Evolutionary conservation across 2,329 filamentous ascomycete genomes (phyloP), one percentile per base, ranked within the genome.

Genomic region (Hirsutella thompsonii): DNA sequence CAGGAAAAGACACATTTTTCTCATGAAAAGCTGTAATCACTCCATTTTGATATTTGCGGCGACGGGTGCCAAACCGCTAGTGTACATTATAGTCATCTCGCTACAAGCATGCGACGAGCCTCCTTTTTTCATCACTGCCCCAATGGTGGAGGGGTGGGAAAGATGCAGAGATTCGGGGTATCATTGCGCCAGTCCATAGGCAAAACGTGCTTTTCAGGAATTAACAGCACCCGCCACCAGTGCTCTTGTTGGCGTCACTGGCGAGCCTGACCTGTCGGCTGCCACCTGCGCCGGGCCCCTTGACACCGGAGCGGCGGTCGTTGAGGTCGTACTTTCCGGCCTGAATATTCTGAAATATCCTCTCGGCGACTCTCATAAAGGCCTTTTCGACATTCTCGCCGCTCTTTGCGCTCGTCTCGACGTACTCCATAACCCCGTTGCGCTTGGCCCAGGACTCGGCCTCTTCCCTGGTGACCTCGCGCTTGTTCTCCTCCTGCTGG

Each of bases 261-360:
- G 60, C 54, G 37, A 79, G 49, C 47, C 65, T 70, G 14, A 78
- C 63, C 44, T 69, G 62, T 47, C 61, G 55, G 43, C 54, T 59
- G 39, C 66, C 59, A 50, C 69, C 59, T 51, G 78, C 58, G 47
- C 73, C 61, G 49, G 80, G 61, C 41, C 81, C 80, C 63, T 95
- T 96, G 46, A 98, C 89, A 20, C 92, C 92, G 46, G 83, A 90
- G 56, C 89, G 76, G 55, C 90, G 74, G 61, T 96, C 90, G 57
- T 94, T 94, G 50, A 96, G 67, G 63, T 98, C 89, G 59, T 96
- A 96, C 58, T 79, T 86, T 10, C 92, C 92, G 2, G 86, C 86
- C 67, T 95, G 87, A 47, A 98, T 95, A 55, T 96, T 96, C 59
- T 90, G 80, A 58, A 93, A 94, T 67, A 98, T 96, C 60, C 89